Evolutionary conservation across 2,329 filamentous ascomycete genomes (phyloP).

Genomic region (Fusarium brachygibbosum): DNA sequence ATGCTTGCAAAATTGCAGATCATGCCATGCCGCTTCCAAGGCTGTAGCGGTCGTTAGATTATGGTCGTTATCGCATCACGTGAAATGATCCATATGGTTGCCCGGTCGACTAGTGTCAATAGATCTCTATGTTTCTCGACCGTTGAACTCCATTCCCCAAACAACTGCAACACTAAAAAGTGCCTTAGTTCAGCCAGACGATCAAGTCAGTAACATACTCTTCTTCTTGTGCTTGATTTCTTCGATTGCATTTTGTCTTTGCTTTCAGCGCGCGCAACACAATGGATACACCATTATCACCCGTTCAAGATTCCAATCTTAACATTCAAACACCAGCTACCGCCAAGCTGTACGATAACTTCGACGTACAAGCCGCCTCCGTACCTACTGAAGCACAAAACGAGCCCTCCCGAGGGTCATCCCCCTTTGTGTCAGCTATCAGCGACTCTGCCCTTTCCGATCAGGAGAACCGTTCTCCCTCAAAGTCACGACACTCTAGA

Average conservation of each 20-base stretch:
- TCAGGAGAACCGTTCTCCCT: constrained; percentile 63
- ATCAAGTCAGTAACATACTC: constrained; percentile 11
- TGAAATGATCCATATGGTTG: constrained; percentile 35
- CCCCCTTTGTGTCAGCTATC: constrained; percentile 49
- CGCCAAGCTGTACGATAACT: constrained; percentile 40
- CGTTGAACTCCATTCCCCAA: constrained; percentile 29
- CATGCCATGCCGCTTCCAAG: constrained; percentile 12
- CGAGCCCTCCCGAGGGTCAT: constrained; percentile 42
- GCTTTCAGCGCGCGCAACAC: constrained; percentile 41
- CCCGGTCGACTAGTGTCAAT: constrained; percentile 40
- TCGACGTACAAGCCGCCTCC: constrained; percentile 43
- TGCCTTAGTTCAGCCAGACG: constrained; percentile 16
- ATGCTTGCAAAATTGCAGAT: constrained; percentile 1
- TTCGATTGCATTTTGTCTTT: constrained; percentile 30
- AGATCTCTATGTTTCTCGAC: constrained; percentile 24
- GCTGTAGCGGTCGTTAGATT: constrained; percentile 3
- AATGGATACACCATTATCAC: constrained; percentile 49
- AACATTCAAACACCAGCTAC: constrained; percentile 48
- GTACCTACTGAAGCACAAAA: constrained; percentile 25
- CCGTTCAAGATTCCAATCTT: constrained; percentile 44
- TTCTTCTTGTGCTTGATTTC: constrained; percentile 10
- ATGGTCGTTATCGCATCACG: constrained; percentile 7
- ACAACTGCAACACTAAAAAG: constrained; percentile 32
- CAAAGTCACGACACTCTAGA: constrained; percentile 65
- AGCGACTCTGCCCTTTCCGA: constrained; percentile 53